A percentile compares a stretch with the other conserved stretches of the same genome.
These are phyloP conservation scores for Trametes gibbosa DNA, from an alignment of 768 basidiomycete genomes.

Conservation along the genomic window DNA sequence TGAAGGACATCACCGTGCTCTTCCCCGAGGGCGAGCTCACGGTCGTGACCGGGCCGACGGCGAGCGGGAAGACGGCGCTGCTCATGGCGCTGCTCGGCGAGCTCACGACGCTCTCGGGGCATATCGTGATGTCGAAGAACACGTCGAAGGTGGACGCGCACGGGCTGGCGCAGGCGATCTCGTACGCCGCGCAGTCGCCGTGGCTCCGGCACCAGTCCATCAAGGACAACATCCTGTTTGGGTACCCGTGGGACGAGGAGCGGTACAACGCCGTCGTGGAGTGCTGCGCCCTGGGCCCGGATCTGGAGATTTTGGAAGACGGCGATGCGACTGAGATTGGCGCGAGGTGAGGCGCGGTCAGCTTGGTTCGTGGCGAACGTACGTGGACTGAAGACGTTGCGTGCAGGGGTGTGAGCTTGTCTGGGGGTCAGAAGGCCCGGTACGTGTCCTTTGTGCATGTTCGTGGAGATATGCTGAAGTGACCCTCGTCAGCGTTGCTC, in stretches of 20 bases:
- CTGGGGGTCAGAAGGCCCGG: constrained; percentile 83
- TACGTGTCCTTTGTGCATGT: too few species aligned
- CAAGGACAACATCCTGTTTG: constrained; percentile 63
- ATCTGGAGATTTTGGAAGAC: constrained; percentile 81
- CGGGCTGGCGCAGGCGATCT: constrained; percentile 52
- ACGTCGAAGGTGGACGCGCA: constrained; percentile 54
- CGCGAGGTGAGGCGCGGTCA: constrained; percentile 41
- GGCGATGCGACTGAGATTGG: constrained; percentile 88
- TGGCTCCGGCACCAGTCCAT: constrained; percentile 48
- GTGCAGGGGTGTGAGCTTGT: constrained; percentile 65
- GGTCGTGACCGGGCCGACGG: constrained; percentile 75
- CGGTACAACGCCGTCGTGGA: constrained; percentile 77
- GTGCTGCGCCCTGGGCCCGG: constrained; percentile 77
- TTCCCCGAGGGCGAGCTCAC: constrained; percentile 76
- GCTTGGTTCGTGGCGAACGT: background rate
- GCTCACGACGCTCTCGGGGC: constrained; percentile 56
- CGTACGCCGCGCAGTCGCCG: constrained; percentile 50
- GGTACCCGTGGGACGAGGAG: constrained; percentile 54
- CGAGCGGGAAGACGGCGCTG: constrained; percentile 79
- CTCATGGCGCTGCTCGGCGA: constrained; percentile 74
- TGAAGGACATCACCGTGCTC: constrained; percentile 59
- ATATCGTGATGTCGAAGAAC: constrained; percentile 66
- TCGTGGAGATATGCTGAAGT: too few species aligned
- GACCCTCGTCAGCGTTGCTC: constrained; percentile 54
- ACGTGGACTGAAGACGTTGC: background rate